Percentiles rank a stretch among this genome's conserved stretches.
Evolutionary conservation across 2,329 filamentous ascomycete species (phyloP).

Genomic region (Alternaria postmessia): DNA sequence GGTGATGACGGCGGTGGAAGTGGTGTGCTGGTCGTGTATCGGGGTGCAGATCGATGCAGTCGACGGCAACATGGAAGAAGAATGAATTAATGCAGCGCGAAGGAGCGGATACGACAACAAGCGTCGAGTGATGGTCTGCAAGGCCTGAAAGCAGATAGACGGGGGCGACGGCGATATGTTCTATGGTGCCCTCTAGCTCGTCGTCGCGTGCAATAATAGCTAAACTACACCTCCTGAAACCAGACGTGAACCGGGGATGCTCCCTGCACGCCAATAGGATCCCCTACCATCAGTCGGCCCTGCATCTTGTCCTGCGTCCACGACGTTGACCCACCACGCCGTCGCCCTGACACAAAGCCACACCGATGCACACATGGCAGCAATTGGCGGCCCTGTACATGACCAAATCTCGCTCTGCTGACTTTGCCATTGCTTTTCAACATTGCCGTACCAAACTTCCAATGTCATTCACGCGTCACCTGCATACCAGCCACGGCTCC

Average conservation of each 20-base stretch:
- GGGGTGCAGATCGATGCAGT: conserved; percentile 15
- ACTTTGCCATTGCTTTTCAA: conserved; percentile 1
- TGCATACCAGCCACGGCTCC: conserved; percentile 6
- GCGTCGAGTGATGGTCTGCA: conserved; percentile 17
- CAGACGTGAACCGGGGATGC: conserved; percentile 23
- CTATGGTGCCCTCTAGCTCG: conserved; percentile 7
- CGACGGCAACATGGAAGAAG: conserved; percentile 9
- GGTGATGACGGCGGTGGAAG: conserved; percentile 12
- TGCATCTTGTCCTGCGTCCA: conserved; percentile 22
- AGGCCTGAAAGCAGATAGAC: conserved; percentile 2
- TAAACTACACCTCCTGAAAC: conserved; percentile 35
- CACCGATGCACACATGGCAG: conserved; percentile 1
- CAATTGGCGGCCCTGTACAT: conserved; percentile 11
- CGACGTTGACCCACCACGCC: conserved; percentile 26
- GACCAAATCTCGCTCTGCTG: not conserved
- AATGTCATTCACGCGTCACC: not conserved
- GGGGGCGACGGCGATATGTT: conserved; percentile 11
- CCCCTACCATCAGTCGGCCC: conserved; percentile 24
- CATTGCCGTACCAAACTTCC: not conserved
- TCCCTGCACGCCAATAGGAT: conserved; percentile 28
- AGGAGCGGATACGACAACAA: conserved; percentile 42
- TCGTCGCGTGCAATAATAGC: conserved; percentile 22
- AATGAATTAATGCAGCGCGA: conserved; percentile 29
- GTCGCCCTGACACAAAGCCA: conserved; percentile 18
- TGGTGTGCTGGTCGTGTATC: conserved; percentile 7